Evolutionary conservation across 2,329 filamentous ascomycete species (phyloP).

Genomic region (Shiraia sp.): DNA sequence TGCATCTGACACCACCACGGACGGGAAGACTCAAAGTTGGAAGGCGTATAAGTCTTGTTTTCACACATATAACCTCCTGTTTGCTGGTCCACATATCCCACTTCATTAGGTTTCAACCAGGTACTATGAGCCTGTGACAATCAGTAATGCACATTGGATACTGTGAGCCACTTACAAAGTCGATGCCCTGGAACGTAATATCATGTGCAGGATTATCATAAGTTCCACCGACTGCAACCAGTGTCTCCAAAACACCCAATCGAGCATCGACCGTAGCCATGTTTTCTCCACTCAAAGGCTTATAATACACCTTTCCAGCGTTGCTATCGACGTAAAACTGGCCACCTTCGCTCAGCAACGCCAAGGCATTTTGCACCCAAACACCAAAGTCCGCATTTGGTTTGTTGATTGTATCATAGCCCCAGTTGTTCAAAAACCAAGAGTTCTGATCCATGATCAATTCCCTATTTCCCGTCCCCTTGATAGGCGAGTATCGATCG

Average conservation of each 20-base stretch:
- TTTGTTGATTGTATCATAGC: slow-evolving; percentile 14
- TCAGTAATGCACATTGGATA: slow-evolving; percentile 2
- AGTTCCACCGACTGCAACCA: slow-evolving; percentile 13
- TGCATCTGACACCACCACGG: slow-evolving; percentile 20
- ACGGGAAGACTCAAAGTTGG: slow-evolving; percentile 17
- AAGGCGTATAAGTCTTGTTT: slow-evolving; percentile 14
- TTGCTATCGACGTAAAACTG: slow-evolving; percentile 17
- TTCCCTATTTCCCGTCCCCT: slow-evolving; percentile 10
- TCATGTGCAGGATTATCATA: slow-evolving; percentile 15
- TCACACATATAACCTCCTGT: slow-evolving; percentile 18
- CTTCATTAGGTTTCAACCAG: slow-evolving; percentile 11
- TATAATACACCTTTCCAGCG: slow-evolving; percentile 18
- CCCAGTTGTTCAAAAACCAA: slow-evolving; percentile 17
- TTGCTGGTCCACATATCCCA: slow-evolving; percentile 17
- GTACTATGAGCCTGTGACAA: slow-evolving; percentile 11
- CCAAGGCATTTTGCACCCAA: slow-evolving; percentile 18
- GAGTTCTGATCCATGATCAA: slow-evolving; percentile 17
- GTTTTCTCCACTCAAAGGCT: slow-evolving; percentile 16
- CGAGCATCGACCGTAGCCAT: slow-evolving; percentile 11
- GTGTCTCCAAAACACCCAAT: slow-evolving; percentile 13
- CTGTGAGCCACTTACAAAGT: slow-evolving; percentile 11
- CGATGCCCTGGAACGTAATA: slow-evolving; percentile 12
- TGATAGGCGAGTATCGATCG: slow-evolving; percentile 14
- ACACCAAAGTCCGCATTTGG: slow-evolving; percentile 19
- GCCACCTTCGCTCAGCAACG: slow-evolving; percentile 15